Evolutionary conservation across 78 protist genomes (phyloP).

Genomic region (Goniomonas avonlea): DNA sequence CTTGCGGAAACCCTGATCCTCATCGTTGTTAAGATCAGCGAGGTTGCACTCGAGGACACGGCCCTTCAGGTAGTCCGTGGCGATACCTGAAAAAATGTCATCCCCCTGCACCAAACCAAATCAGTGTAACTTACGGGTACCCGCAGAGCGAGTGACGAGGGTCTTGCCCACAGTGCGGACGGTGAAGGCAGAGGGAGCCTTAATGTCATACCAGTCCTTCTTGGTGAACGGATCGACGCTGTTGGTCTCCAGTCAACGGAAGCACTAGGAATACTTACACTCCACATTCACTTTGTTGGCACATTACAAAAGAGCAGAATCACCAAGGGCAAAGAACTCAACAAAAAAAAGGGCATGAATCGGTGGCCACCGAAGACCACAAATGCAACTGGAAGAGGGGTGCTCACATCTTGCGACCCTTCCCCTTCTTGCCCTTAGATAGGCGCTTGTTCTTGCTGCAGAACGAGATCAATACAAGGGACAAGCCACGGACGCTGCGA

Average conservation of each 20-base stretch:
- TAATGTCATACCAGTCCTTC: conserved; percentile 96
- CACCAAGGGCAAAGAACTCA: too few species aligned
- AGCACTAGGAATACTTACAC: neutral
- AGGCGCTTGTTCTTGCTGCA: conserved; percentile 68
- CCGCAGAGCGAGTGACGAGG: conserved; percentile 84
- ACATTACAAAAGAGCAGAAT: too few species aligned
- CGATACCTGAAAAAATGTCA: too few species aligned
- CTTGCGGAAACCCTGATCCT: conserved; percentile 84
- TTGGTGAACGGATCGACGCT: conserved; percentile 87
- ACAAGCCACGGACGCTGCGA: too few species aligned
- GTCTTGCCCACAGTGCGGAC: conserved; percentile 84
- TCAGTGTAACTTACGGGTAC: conserved; percentile 56
- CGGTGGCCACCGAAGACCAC: neutral
- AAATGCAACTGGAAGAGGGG: too few species aligned
- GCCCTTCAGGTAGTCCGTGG: conserved; percentile 88
- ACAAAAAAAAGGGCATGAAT: neutral
- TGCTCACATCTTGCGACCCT: conserved; percentile 55
- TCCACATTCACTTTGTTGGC: too few species aligned
- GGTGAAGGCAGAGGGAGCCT: conserved; percentile 87
- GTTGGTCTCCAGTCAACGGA: neutral
- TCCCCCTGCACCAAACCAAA: neutral
- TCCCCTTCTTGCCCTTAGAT: conserved; percentile 51
- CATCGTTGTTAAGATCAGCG: conserved; percentile 88
- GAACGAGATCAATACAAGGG: too few species aligned
- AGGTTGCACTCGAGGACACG: conserved; percentile 92